Conservation (phyloP, 2,329 filamentous ascomycete species). For the Neofusicoccum cordaticola region DNA sequence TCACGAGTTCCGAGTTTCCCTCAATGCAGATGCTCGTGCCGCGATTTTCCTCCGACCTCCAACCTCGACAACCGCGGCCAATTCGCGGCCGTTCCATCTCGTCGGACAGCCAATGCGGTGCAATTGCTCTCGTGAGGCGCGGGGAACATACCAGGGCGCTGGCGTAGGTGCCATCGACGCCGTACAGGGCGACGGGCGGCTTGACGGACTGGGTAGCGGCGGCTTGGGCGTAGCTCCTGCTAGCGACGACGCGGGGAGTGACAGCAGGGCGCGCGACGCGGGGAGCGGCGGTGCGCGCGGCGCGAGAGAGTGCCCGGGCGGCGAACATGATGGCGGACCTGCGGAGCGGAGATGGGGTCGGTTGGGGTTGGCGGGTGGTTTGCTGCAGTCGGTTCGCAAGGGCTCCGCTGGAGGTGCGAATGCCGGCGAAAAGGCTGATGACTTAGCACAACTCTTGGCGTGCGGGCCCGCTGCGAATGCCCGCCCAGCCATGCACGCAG, state of each 20-base stretch:
- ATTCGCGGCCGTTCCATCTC: conserved; percentile 12
- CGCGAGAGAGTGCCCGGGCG: conserved; percentile 55
- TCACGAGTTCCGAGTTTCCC: neutral
- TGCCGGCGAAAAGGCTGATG: conserved; percentile 18
- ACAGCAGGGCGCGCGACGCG: conserved; percentile 51
- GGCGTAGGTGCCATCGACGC: conserved; percentile 96
- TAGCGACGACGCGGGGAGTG: conserved; percentile 57
- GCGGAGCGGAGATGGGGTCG: conserved; percentile 15
- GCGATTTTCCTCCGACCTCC: neutral
- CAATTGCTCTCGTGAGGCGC: neutral
- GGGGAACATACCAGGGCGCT: conserved; percentile 81
- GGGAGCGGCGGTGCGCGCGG: conserved; percentile 54
- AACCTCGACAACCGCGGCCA: neutral
- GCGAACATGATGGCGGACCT: conserved; percentile 50
- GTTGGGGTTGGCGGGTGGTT: conserved; percentile 14
- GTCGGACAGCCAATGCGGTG: conserved; percentile 1
- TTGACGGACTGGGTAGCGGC: conserved; percentile 60
- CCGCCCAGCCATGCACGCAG: neutral
- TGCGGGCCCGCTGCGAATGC: neutral
- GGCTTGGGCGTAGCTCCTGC: conserved; percentile 73
- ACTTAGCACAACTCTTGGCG: conserved; percentile 16
- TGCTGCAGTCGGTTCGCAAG: neutral
- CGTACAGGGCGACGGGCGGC: conserved; percentile 88
- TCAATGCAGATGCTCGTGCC: neutral
- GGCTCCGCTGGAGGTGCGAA: conserved; percentile 14